Percentiles rank a stretch among this genome's conserved stretches.
These are phyloP conservation scores for Aspergillus sp. DNA, from an alignment of 2,329 filamentous ascomycete genomes.

Conservation along the genomic window DNA sequence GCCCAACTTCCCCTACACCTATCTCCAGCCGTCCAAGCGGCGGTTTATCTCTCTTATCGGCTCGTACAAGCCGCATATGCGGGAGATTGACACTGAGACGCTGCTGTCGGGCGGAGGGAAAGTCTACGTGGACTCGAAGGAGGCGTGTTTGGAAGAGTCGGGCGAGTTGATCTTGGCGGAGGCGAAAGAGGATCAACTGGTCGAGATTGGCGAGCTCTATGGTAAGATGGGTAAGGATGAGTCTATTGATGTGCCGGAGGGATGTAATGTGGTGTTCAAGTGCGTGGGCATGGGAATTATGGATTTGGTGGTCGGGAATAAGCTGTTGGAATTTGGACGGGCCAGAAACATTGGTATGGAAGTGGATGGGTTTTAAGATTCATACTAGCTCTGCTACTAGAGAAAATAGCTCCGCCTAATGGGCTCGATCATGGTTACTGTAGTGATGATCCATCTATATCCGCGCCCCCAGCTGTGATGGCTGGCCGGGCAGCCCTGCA, in stretches of 20 bases:
- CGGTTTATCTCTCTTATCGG: conserved; percentile 55
- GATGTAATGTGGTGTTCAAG: conserved; percentile 51
- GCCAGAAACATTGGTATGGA: conserved; percentile 35
- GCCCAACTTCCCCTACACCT: conserved; percentile 45
- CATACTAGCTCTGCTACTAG: background rate
- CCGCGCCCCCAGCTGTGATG: background rate
- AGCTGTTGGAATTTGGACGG: conserved; percentile 40
- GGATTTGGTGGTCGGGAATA: conserved; percentile 50
- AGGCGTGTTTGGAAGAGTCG: conserved; percentile 49
- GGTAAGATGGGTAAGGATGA: conserved; percentile 18
- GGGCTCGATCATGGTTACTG: background rate
- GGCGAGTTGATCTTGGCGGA: conserved; percentile 49
- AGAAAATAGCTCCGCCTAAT: background rate
- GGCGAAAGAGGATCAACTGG: conserved; percentile 38
- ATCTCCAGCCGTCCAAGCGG: conserved; percentile 39
- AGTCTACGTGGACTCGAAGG: conserved; percentile 64
- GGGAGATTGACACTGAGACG: conserved; percentile 50
- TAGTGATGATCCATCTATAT: background rate
- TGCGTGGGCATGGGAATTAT: conserved; percentile 55
- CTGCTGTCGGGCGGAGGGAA: conserved; percentile 60
- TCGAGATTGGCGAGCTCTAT: conserved; percentile 48
- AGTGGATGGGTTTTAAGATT: conserved; percentile 40
- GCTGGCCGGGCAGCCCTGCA: no score
- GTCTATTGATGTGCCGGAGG: conserved; percentile 28
- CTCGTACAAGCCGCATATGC: conserved; percentile 58